Base-by-base conservation (phyloP, 129 eudicot genomes). In the sunflower (Helianthus annuus) region DNA sequence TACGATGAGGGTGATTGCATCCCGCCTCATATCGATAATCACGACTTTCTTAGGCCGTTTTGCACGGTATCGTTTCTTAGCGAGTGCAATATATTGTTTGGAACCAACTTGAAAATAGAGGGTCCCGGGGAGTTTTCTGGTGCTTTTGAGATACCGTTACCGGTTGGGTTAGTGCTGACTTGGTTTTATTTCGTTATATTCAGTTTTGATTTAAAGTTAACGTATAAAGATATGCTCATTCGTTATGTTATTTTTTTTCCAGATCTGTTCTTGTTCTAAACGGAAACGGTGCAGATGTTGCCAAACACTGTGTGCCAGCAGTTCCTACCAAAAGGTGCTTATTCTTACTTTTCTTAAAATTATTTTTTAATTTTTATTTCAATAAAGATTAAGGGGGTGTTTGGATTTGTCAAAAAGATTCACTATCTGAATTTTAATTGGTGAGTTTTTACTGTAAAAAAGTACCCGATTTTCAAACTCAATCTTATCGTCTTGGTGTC, bases 11-110 rank as follows among this genome's bases (percentile, higher is more conserved):
- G 93, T 1, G 99, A 95, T 73, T 95, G 99, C 80, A 95, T 95
- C 75, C 99, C 99, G 0, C 99, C 99, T 56, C 99, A 95, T 70
- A 91, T 95, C n/a, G 99, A 95, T 67, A 88, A 90, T 72, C 99
- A 91, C 64, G 99, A 95, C 70, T 95, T 95, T 70, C 67, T 88
- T 14, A 84, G 99, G 15, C 99, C 99, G 27, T 95, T 95, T 76
- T 95, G 97, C 75, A 95, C 99, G 0, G 97, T 95, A 10, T 95
- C 99, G 5, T 95, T 95, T 76, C 86, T 95, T 36, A 95, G 99
- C 15, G 96, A 91, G 78, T 95, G 99, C 77, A 58, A 88, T 46
- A 95, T 95, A 46, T 14, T 88, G 10, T 95, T 95, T 56, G 99
- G 99, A 54, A 78, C 92, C 52, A 87, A 78, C 71, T 69, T 95